A percentile compares a stretch with the other conserved stretches of the same genome.
Evolutionary conservation across 345 rosid species (phyloP).

Genomic region (Conringia planisiliqua): DNA sequence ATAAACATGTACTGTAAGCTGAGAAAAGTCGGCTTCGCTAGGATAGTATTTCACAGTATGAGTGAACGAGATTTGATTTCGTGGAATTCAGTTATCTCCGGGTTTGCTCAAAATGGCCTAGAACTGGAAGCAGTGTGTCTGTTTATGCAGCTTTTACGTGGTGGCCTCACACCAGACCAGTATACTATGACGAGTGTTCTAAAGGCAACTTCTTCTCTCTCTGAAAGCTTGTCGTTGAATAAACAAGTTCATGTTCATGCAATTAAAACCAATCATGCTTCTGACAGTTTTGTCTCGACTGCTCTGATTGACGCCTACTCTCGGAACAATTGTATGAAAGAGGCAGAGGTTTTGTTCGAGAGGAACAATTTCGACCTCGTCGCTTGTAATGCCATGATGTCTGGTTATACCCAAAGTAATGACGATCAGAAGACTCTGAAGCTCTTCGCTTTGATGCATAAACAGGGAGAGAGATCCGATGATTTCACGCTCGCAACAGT

Average conservation of each 20-base stretch:
- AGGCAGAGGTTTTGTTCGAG: conserved; percentile 47
- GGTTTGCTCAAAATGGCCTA: conserved; percentile 39
- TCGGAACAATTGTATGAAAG: conserved; percentile 42
- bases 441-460: conserved; percentile 47
- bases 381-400: conserved; percentile 60
- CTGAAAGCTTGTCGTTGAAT: conserved; percentile 39
- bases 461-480: conserved; percentile 42
- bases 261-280: conserved; percentile 30
- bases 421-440: conserved; percentile 41
- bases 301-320: conserved; percentile 57
- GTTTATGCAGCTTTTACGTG: conserved; percentile 40
- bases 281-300: conserved; percentile 50
- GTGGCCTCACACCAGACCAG: conserved; percentile 44
- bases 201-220: conserved; percentile 47
- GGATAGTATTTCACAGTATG: conserved; percentile 40
- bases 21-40: conserved; percentile 32
- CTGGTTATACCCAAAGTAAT: conserved; percentile 40
- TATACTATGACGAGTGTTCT: conserved; percentile 54
- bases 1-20: conserved; percentile 53
- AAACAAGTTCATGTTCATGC: conserved; percentile 58
- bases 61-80: conserved; percentile 52
- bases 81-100: conserved; percentile 59
- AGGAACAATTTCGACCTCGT: conserved; percentile 42
- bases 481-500: conserved; percentile 48
- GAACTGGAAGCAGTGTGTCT: conserved; percentile 41